Evolutionary conservation across 2,329 filamentous ascomycete genomes (phyloP), one percentile per base, ranked within the genome.

Genomic region (Thermothelomyces thermophilus): DNA sequence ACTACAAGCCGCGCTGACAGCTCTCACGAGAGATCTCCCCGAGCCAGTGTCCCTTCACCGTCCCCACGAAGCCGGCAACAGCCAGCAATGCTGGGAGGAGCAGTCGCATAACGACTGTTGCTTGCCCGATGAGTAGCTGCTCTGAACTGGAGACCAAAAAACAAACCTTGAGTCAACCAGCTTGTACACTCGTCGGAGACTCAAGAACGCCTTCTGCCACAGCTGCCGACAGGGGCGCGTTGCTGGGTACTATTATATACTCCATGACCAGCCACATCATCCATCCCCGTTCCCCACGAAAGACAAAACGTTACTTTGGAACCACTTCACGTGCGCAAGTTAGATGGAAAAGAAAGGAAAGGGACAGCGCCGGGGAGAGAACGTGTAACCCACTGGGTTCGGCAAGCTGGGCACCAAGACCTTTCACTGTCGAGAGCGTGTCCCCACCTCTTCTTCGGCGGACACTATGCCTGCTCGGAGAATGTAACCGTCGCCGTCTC

Each of bases 11-110:
- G 28, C 9, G 13, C 16, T 16, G 10, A 6, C 5, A 10, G 13
- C 26, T 26, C 60, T 56, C 37, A 65, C 63, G 64, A n/a, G 60
- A 47, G 33, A 67, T 61, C 39, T 63, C 58, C 24, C 56, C 62
- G 57, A 67, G 58, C 65, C 64, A 67, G 43, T 61, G 64, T 26
- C 58, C 64, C 44, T 61, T 55, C 34, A 58, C 60, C 14, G 56
- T 47, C 30, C 61, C 60, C 24, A 58, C 54, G 17, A 64, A 50
- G 51, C 59, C 56, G 58, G 61, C 60, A 46, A 59, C 55, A 26
- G 63, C 63, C 59, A 65, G 55, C 40, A 62, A 50, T 36, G 62
- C 41, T 22, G 59, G 52, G 41, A 48, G 51, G 35, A 62, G n/a
- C n/a, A n/a, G 56, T 56, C 59, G 63, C 64, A 67, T 66, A 30